Evolutionary conservation across 345 rosid genomes (phyloP).

Genomic region (Pelargonium nanum): DNA sequence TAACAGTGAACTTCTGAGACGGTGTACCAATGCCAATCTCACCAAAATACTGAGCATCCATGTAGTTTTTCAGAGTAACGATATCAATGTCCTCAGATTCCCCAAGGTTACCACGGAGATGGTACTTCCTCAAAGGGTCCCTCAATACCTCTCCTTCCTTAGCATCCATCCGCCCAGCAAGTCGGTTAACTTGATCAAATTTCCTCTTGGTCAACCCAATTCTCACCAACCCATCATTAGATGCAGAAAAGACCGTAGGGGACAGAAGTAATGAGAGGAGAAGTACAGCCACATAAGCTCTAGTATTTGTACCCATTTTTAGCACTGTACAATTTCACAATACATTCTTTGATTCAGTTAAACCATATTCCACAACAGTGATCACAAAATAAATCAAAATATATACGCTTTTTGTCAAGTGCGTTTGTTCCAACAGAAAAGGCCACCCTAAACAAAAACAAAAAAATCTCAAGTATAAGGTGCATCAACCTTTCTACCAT

Average conservation of each 20-base stretch:
- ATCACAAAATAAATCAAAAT: background rate
- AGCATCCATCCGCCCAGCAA: constrained; percentile 34
- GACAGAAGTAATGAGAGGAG: constrained; percentile 24
- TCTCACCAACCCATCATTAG: constrained; percentile 51
- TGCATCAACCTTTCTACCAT: too few relatives aligned
- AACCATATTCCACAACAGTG: background rate
- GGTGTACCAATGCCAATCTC: constrained; percentile 82
- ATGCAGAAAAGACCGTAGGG: constrained; percentile 25
- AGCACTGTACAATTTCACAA: constrained; percentile 11
- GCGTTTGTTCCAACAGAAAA: background rate
- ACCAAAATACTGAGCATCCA: constrained; percentile 93
- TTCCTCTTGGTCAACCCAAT: constrained; percentile 72
- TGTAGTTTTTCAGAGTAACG: constrained; percentile 56
- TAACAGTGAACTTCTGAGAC: constrained; percentile 72
- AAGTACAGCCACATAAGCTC: constrained; percentile 16
- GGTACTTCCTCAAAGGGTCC: constrained; percentile 27
- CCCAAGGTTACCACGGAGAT: constrained; percentile 20
- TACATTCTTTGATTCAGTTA: background rate
- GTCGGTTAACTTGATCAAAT: constrained; percentile 41
- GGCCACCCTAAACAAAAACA: background rate
- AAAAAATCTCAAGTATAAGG: too few relatives aligned
- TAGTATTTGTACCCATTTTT: constrained; percentile 26
- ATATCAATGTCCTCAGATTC: constrained; percentile 38
- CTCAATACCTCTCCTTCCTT: constrained; percentile 31
- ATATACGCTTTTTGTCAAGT: background rate